These are phyloP conservation scores for Biancaea sappan DNA, from an alignment of 306 rosid species.

Conservation along the genomic window DNA sequence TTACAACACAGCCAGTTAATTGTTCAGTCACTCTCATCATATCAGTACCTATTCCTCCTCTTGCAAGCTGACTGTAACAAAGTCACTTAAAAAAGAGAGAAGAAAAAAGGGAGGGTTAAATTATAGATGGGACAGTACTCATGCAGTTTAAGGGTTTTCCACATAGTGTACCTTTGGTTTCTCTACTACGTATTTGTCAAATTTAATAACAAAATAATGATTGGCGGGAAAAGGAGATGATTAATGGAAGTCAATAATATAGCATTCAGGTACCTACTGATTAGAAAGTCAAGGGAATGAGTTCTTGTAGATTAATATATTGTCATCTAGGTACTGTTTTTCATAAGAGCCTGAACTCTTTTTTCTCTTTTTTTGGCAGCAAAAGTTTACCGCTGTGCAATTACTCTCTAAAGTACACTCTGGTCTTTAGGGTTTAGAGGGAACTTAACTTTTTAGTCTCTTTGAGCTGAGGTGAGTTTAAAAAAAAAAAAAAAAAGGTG, in stretches of 20 bases:
- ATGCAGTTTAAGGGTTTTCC: not conserved
- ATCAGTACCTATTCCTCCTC: not conserved
- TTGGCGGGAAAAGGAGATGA: not conserved
- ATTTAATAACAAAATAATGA: not conserved
- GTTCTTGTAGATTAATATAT: not conserved
- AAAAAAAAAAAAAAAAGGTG: not conserved
- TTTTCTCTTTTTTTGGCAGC: not conserved
- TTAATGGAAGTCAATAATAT: not conserved
- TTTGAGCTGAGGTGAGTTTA: not conserved
- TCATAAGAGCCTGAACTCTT: not conserved
- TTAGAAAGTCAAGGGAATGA: not conserved
- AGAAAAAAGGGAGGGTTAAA: not conserved
- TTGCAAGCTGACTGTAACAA: not conserved
- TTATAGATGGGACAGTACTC: not conserved
- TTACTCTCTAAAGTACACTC: not conserved
- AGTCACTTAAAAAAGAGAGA: not conserved
- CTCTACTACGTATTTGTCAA: not conserved
- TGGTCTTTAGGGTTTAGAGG: not conserved
- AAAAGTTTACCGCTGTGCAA: not conserved
- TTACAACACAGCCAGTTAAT: conserved; percentile 10
- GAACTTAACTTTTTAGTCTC: not conserved
- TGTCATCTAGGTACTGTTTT: not conserved
- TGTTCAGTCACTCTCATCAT: conserved; percentile 9
- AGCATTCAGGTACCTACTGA: not conserved
- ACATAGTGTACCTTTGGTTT: not conserved